phyloP scores from a whole-genome alignment of 129 eudicot species.

The Centaurea solstitialis region DNA sequence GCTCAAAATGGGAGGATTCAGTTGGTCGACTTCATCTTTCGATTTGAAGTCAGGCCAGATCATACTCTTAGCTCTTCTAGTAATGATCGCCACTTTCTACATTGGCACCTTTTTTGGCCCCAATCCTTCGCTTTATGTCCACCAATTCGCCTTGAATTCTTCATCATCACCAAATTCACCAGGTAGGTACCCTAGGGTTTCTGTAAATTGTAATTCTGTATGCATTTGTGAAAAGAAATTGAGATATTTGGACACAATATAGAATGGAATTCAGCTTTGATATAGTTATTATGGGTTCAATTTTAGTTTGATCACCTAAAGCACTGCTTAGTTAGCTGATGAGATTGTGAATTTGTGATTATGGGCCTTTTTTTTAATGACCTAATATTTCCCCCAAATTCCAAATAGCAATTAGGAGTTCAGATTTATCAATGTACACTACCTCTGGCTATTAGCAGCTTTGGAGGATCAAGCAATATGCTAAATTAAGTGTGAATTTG shows the following conservation, averaged over 20 bases:
- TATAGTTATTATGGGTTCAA: neutral
- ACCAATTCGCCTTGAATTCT: slow-evolving; percentile 35
- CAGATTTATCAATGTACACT: neutral
- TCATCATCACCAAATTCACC: slow-evolving; percentile 40
- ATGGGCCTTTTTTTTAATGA: no score
- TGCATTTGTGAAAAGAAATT: no score
- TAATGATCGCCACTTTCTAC: slow-evolving; percentile 73
- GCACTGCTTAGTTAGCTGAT: neutral
- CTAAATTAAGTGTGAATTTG: neutral
- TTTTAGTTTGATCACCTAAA: neutral
- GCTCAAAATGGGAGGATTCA: slow-evolving; percentile 34
- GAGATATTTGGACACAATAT: neutral
- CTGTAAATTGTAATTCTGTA: no score
- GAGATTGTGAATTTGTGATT: no score
- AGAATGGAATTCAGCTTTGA: neutral
- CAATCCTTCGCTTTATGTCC: slow-evolving; percentile 20
- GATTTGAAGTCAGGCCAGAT: slow-evolving; percentile 69
- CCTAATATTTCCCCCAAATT: neutral
- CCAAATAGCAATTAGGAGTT: neutral
- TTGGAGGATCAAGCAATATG: neutral
- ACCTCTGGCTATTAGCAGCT: neutral
- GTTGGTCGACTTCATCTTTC: slow-evolving; percentile 44
- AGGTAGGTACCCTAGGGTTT: slow-evolving; percentile 32
- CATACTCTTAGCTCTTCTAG: slow-evolving; percentile 49
- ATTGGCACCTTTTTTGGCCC: slow-evolving; percentile 75